Base-by-base conservation (phyloP, 441 rosid genomes). In the Sinapis alba region DNA sequence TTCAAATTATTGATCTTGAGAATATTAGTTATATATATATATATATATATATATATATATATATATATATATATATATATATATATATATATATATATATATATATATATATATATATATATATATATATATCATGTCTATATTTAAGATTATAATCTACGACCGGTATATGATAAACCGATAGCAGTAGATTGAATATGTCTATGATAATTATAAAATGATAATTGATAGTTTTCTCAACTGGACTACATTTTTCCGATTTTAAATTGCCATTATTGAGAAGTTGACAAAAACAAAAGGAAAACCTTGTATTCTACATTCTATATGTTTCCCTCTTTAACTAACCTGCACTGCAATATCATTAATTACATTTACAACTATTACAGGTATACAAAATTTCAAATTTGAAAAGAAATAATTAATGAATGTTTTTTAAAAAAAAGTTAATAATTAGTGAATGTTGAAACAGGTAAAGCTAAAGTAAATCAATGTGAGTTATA, bases 71-170 rank as follows among this genome's bases (percentile, higher is more conserved):
- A n/a, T n/a, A n/a, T n/a, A n/a, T n/a, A n/a, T n/a, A n/a, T n/a
- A n/a, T n/a, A n/a, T n/a, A n/a, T n/a, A n/a, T n/a, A n/a, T n/a
- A n/a, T n/a, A n/a, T n/a, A n/a, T n/a, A n/a, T n/a, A n/a, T n/a
- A n/a, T n/a, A n/a, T n/a, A n/a, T n/a, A n/a, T n/a, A n/a, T n/a
- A n/a, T n/a, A n/a, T n/a, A n/a, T n/a, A n/a, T n/a, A n/a, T n/a
- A n/a, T n/a, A n/a, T n/a, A n/a, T n/a, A 41, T 41, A 41, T 41
- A 59, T 24, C 54, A 74, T 59, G 73, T 60, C 61, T 58, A 16
- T 27, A 15, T 30, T 27, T 47, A 34, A 15, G 53, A 68, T 62
- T 68, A 30, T 30, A 26, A 61, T 68, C 78, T 75, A 67, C 62
- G 73, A 50, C 69, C 63, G 10, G 43, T 62, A 50, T 28, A 41